These are phyloP conservation scores for Trypanosoma scelopori DNA, from an alignment of 208 protist genomes.

Conservation along the genomic window DNA sequence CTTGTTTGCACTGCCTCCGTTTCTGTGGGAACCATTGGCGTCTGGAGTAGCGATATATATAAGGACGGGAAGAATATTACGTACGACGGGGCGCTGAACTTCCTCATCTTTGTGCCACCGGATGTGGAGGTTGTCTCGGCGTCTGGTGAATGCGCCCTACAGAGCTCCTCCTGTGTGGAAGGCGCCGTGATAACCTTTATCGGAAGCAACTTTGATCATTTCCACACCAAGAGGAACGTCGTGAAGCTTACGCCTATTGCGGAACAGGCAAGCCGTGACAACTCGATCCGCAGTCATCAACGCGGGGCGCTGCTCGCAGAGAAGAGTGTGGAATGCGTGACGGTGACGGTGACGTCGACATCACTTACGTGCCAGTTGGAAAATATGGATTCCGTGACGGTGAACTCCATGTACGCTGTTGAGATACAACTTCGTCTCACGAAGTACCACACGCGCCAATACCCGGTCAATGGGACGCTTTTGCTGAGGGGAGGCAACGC, in stretches of 20 bases:
- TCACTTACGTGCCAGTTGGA: constrained; percentile 3
- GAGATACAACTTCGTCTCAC: not conserved
- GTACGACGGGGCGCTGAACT: constrained; percentile 2
- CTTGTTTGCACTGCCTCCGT: constrained; percentile 5
- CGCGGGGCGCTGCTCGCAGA: not conserved
- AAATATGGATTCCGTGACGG: not conserved
- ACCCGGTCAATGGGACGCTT: not conserved
- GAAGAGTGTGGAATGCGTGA: not conserved
- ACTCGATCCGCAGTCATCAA: not conserved
- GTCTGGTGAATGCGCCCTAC: constrained; percentile 3
- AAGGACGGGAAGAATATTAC: not conserved
- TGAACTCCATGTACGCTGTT: constrained; percentile 1
- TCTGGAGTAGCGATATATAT: constrained; percentile 1
- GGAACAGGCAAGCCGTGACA: not conserved
- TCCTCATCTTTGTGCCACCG: not conserved
- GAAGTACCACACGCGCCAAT: not conserved
- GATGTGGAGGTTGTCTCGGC: not conserved
- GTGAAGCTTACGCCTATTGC: not conserved
- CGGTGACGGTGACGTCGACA: not conserved
- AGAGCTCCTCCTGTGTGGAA: constrained; percentile 2
- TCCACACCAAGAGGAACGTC: not conserved
- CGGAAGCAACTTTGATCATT: constrained; percentile 10
- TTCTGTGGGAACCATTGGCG: constrained; percentile 8
- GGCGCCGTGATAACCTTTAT: constrained; percentile 1
- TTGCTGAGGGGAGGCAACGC: not conserved